Base-by-base conservation (phyloP, 2,329 filamentous ascomycete species). In the Mycogone perniciosa region DNA sequence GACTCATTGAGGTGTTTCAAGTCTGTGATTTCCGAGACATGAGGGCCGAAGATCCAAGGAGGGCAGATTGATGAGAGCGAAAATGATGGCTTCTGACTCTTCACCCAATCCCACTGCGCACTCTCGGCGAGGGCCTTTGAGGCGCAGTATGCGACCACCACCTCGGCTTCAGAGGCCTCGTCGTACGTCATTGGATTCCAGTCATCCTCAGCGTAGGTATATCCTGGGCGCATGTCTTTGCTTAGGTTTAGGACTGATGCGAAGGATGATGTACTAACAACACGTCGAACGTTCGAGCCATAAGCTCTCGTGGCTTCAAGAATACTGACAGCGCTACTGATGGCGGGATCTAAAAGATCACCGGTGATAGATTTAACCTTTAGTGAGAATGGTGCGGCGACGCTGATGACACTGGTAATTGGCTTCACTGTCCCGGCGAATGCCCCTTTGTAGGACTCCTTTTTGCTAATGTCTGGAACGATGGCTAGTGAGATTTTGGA, bases 361-460 rank as follows among this genome's bases (percentile, higher is more conserved):
- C 62, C 66, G 7, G 67, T 61, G 5, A 68, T 67, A 51, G 75
- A 71, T 3, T 79, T 76, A 43, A 84, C 76, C 44, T 82, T 81
- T 63, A 83, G 79, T 59, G 87, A 84, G 71, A 88, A 91, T 0
- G 88, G 87, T 0, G 80, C 84, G 2, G 86, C 85, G 5, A 85
- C 88, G 64, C 89, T 85, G 46, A 89, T 75, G 44, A 92, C 85
- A 42, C 79, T 83, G 59, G 88, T 84, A 55, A 92, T 87, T 7
- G 47, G 42, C 37, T 31, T 43, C 2, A 20, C 13, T 11, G 42
- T 43, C 0, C 82, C 79, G 0, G 68, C 38, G 26, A 52, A 53
- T 40, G 42, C 79, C 54, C 78, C 67, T 51, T 86, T 79, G 58
- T 93, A 95, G 27, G 86, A 87, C 13, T 79, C 79, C 26, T 82